Evolutionary conservation across 805 yeast species (phyloP), one percentile per base, ranked within the genome.

Genomic region (Grigorovia humatica): DNA sequence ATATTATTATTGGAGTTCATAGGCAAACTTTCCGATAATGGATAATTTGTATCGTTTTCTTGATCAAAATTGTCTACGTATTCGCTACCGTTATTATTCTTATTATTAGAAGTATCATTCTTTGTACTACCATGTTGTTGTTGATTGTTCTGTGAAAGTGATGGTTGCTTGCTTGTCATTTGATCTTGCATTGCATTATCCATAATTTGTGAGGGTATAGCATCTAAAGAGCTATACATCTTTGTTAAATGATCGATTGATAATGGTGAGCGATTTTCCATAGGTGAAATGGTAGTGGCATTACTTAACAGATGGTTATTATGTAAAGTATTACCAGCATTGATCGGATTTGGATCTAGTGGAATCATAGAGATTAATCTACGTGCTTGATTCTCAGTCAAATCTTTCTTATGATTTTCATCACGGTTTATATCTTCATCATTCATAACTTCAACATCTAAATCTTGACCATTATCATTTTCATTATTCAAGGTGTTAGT

Each of bases 331-430:
- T 50, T 51, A 1, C 60, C 55, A 1, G 70, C 69, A 55, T 64
- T 67, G 42, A 86, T 86, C 5, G 95, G 95, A 50, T 79, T 83
- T 0, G 95, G 95, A 64, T 86, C 95, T 55, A 86, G 69, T 2
- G 95, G 95, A 57, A 86, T 82, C 0, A 90, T 86, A 47, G 81
- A 76, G 46, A 86, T 86, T 55, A 86, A 83, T 61, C 77, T 80
- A 56, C 93, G 73, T 0, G 91, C 93, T 40, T 47, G 45, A 23
- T 15, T 20, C 38, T 49, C 51, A 2, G 51, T 47, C n/a, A 43
- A 17, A 30, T 46, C 47, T 17, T 41, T 38, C 11, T 17, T 19
- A 7, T n/a, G n/a, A n/a, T 27, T 35, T 15, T 42, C 53, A 12
- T 38, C 51, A n/a, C n/a, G 38, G 2, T 47, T 43, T 9, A 40